Evolutionary conservation across 139 green algal species (phyloP).

Genomic region (Trebouxia sp.): DNA sequence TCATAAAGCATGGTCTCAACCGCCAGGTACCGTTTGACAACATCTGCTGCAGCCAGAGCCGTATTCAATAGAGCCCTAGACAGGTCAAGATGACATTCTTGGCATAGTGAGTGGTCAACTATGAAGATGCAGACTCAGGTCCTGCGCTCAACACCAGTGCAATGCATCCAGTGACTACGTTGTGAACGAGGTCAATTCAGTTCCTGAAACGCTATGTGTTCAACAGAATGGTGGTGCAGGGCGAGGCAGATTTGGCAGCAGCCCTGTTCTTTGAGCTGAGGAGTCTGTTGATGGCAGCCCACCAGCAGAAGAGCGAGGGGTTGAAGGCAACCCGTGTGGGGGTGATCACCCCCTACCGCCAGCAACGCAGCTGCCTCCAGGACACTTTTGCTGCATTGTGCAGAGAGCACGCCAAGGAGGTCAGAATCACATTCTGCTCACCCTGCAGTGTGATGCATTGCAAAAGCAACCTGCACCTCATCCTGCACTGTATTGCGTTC

Average conservation of each 20-base stretch:
- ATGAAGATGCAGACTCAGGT: no score
- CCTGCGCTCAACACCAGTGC: background rate
- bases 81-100: no score
- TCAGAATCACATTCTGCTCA: background rate
- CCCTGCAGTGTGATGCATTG: background rate
- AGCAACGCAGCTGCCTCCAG: conserved; percentile 70
- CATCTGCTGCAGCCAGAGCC: no score
- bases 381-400: conserved; percentile 60
- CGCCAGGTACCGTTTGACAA: no score
- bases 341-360: conserved; percentile 88
- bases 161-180: no score
- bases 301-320: background rate
- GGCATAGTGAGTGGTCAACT: no score
- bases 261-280: conserved; percentile 73
- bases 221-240: conserved; percentile 23
- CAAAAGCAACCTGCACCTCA: background rate
- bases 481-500: background rate
- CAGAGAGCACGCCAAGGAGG: conserved; percentile 42
- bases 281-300: conserved; percentile 32
- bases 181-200: no score
- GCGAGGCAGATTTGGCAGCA: conserved; percentile 74
- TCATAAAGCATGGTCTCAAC: no score
- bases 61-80: no score
- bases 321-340: conserved; percentile 49
- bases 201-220: background rate